Evolutionary conservation across 192 early-diverging fungal genomes (phyloP).

Genomic region (Physocladia obscura): DNA sequence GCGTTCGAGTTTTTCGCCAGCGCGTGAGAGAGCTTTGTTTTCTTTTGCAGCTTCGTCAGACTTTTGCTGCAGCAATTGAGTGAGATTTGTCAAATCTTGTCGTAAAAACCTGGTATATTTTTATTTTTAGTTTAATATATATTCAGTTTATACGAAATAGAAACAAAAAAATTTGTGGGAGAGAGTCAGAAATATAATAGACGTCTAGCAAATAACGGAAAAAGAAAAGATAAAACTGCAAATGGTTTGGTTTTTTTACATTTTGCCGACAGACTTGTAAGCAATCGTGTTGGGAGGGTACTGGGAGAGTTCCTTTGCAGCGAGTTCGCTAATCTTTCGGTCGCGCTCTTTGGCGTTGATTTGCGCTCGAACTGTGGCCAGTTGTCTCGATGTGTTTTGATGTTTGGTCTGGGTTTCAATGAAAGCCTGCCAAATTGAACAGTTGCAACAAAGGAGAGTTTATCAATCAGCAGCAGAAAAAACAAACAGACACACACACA

Average conservation of each 20-base stretch:
- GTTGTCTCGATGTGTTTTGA: constrained; percentile 59
- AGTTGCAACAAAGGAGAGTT: too few relatives aligned
- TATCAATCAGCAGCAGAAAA: too few relatives aligned
- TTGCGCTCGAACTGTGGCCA: constrained; percentile 60
- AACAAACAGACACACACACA: too few relatives aligned
- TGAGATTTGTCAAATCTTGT: constrained; percentile 47
- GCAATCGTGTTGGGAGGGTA: constrained; percentile 55
- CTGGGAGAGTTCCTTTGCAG: constrained; percentile 61
- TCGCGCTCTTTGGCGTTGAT: constrained; percentile 66
- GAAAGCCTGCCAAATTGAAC: too few relatives aligned
- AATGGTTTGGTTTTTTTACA: constrained; percentile 48
- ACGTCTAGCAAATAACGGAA: not conserved
- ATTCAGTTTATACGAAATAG: too few relatives aligned
- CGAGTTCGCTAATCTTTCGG: constrained; percentile 65
- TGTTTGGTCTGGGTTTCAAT: constrained; percentile 71
- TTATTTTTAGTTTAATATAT: not conserved
- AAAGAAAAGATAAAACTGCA: not conserved
- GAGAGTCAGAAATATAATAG: not conserved
- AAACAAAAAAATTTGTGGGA: too few relatives aligned
- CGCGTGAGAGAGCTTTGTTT: constrained; percentile 51
- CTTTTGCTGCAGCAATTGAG: constrained; percentile 37
- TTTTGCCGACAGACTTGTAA: constrained; percentile 75
- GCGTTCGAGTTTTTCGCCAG: constrained; percentile 57
- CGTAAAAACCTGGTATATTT: constrained; percentile 58
- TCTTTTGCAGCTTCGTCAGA: constrained; percentile 50